Base-by-base conservation (phyloP, 352 stramenopile species). In the Phytophthora niederhauseri region DNA sequence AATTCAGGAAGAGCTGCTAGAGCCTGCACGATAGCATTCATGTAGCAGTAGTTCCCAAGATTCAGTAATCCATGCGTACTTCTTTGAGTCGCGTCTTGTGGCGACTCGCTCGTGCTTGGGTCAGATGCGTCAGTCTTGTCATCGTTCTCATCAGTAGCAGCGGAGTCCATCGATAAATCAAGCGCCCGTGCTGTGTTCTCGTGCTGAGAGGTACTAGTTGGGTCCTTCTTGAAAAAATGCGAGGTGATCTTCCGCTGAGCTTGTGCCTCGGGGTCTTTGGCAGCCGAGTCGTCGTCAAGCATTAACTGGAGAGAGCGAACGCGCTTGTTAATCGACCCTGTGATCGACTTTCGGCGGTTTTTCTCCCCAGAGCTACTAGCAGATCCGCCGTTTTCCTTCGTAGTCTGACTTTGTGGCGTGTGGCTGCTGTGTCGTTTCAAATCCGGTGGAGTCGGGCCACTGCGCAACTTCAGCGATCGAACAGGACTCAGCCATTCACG, bases 21-120 rank as follows among this genome's bases (percentile, higher is more conserved):
- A 2, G 89, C 81, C 55, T 97, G 89, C 9, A 99, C 64, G 22
- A 98, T 98, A 12, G 91, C 90, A 73, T 99, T 99, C 82, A 99
- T 96, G 68, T 97, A 97, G 73, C 90, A 97, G 61, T 91, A 95
- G 64, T 97, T 95, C 57, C 97, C 97, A 15, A 99, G 73, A 70
- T 99, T 99, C 19, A 98, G 66, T 19, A 99, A 77, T n/a, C 97
- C 97, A 38, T 94, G 89, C 0, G 76, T 85, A n/a, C 82, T 85
- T 45, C 81, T 80, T 26, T 75, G 72, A 19, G 62, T 64, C 31
- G 48, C 70, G 57, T 70, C 63, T 22, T 57, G 51, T 5, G 61
- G 38, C 12, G 58, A 65, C 4, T 52, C 66, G 26, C 45, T 53
- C 20, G 36, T n/a, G 43, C 28, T 73, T 31, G 31, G 9, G 17